These are phyloP conservation scores for Crucibulum parvulum DNA, from an alignment of 1,284 basidiomycete species.

Conservation along the genomic window DNA sequence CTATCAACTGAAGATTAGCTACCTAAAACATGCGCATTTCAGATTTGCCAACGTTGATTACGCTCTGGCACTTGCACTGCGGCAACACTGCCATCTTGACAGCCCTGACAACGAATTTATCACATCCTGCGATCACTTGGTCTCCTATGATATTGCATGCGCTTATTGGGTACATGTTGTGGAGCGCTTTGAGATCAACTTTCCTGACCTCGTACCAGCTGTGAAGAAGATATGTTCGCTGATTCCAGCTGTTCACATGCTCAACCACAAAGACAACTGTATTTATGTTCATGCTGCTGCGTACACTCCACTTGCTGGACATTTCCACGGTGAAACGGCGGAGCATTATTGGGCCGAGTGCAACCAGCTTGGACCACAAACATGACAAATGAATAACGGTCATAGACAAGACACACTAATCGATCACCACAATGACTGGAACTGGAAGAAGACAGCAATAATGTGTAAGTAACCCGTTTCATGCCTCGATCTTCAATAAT, in stretches of 20 bases:
- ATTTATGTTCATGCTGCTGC: slow-evolving; percentile 20
- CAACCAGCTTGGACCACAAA: slow-evolving; percentile 25
- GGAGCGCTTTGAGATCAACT: slow-evolving; percentile 6
- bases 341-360: slow-evolving; percentile 25
- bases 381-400: slow-evolving; percentile 27
- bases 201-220: slow-evolving; percentile 2
- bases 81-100: neutral
- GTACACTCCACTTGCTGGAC: slow-evolving; percentile 17
- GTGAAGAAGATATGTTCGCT: slow-evolving; percentile 11
- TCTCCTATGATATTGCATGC: slow-evolving; percentile 23
- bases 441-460: slow-evolving; percentile 22
- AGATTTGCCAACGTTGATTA: slow-evolving; percentile 21
- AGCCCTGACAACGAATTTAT: neutral
- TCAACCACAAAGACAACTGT: slow-evolving; percentile 28
- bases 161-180: slow-evolving; percentile 9
- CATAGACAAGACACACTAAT: slow-evolving; percentile 27
- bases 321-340: slow-evolving; percentile 29
- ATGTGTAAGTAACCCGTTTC: slow-evolving; percentile 5
- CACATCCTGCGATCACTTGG: neutral
- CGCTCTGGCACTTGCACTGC: slow-evolving; percentile 12
- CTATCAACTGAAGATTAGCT: neutral
- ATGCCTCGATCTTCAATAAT: neutral
- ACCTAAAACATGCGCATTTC: neutral
- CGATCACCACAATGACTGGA: slow-evolving; percentile 26
- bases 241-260: slow-evolving; percentile 25